These are phyloP conservation scores for Chalciporus piperatus DNA, from an alignment of 768 basidiomycete genomes.

Conservation along the genomic window DNA sequence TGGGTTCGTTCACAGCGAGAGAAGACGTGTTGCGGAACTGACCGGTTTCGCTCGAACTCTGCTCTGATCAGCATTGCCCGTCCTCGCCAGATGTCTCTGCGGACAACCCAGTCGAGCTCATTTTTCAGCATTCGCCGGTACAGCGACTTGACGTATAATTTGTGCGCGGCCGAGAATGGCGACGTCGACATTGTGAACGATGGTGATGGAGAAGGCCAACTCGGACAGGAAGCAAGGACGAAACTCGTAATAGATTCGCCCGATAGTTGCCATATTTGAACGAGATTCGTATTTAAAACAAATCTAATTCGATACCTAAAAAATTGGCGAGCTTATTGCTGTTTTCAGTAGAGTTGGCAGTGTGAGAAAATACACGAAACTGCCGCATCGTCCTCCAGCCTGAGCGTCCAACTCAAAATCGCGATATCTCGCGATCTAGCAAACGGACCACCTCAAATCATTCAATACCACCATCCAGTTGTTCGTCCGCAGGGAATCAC, in stretches of 20 bases:
- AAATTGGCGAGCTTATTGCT: background rate
- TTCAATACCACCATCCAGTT: too few species aligned
- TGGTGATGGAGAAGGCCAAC: background rate
- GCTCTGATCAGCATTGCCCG: constrained; percentile 86
- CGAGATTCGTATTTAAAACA: background rate
- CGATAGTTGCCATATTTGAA: background rate
- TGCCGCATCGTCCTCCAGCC: too few species aligned
- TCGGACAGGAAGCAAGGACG: background rate
- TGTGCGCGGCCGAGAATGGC: constrained; percentile 72
- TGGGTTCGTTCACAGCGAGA: background rate
- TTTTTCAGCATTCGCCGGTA: constrained; percentile 88
- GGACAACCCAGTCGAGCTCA: constrained; percentile 85
- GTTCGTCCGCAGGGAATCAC: too few species aligned
- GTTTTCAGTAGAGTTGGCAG: too few species aligned
- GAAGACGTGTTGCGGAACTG: constrained; percentile 21
- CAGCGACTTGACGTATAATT: constrained; percentile 85
- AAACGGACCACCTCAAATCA: too few species aligned
- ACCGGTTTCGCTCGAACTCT: constrained; percentile 93
- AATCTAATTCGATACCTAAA: background rate
- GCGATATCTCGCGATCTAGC: too few species aligned
- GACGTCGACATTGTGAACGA: constrained; percentile 46
- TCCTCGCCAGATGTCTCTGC: constrained; percentile 81
- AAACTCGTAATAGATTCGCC: background rate
- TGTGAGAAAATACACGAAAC: too few species aligned
- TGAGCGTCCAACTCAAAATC: too few species aligned